Percentiles rank a stretch among this genome's conserved stretches.
These are phyloP conservation scores for Neostapfia colusana DNA, from an alignment of 176 grass and related monocot species.

Conservation along the genomic window DNA sequence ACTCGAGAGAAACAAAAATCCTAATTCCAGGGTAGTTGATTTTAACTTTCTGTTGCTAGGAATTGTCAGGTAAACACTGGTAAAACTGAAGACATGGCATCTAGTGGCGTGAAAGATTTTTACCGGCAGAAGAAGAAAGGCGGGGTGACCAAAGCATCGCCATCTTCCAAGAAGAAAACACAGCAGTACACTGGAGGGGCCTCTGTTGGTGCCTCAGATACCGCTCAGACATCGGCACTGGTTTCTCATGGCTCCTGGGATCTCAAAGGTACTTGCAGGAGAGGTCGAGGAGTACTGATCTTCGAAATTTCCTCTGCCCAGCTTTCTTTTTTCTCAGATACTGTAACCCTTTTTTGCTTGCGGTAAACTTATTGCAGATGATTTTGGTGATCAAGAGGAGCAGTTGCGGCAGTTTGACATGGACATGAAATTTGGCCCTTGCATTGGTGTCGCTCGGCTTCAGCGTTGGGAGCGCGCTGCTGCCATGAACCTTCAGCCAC, in stretches of 20 bases:
- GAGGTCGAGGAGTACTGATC: not conserved
- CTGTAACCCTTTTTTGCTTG: not conserved
- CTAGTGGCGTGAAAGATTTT: slow-evolving; percentile 49
- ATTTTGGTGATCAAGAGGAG: slow-evolving; percentile 55
- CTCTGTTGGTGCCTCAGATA: slow-evolving; percentile 12
- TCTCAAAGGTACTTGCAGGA: slow-evolving; percentile 27
- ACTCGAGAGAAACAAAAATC: not conserved
- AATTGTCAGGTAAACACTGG: slow-evolving; percentile 17
- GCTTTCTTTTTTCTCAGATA: not conserved
- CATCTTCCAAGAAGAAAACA: slow-evolving; percentile 53
- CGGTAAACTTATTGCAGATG: slow-evolving; percentile 32
- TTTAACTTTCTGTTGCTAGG: not conserved
- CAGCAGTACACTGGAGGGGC: slow-evolving; percentile 40
- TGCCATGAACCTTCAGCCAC: slow-evolving; percentile 58
- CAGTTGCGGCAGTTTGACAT: slow-evolving; percentile 55
- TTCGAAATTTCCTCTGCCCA: not conserved
- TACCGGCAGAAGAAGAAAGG: slow-evolving; percentile 63
- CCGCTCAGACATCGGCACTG: slow-evolving; percentile 42
- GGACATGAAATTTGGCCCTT: slow-evolving; percentile 60
- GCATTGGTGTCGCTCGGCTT: slow-evolving; percentile 52
- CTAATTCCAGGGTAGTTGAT: not conserved
- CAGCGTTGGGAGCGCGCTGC: slow-evolving; percentile 63
- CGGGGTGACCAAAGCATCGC: slow-evolving; percentile 18
- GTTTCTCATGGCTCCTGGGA: slow-evolving; percentile 49
- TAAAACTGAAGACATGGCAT: slow-evolving; percentile 37